phyloP scores from a whole-genome alignment of 2,329 filamentous ascomycete genomes.

The Cercospora sojina region DNA sequence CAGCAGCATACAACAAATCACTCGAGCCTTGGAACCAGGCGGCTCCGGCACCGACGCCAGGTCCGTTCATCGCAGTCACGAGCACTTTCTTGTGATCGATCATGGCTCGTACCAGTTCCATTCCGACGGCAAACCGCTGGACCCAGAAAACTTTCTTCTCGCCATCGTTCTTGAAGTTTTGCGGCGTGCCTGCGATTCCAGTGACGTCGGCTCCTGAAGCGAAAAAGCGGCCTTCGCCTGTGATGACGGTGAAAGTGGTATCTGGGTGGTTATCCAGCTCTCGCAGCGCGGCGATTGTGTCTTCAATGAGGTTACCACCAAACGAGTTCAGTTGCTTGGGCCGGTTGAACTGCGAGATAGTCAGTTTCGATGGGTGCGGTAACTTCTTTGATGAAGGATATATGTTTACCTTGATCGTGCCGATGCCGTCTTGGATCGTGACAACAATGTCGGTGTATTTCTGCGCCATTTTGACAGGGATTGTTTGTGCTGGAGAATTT shows the following conservation, averaged over 20 bases:
- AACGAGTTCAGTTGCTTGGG: slow-evolving; percentile 33
- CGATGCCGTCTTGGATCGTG: slow-evolving; percentile 4
- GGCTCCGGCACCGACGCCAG: slow-evolving; percentile 32
- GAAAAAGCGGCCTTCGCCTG: slow-evolving; percentile 34
- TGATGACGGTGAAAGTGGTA: slow-evolving; percentile 33
- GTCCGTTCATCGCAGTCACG: slow-evolving; percentile 32
- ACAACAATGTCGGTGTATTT: slow-evolving; percentile 32
- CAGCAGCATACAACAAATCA: slow-evolving; percentile 33
- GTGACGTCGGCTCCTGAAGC: slow-evolving; percentile 32
- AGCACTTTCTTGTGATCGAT: slow-evolving; percentile 35
- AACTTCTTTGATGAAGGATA: neutral
- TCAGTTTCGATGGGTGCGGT: neutral
- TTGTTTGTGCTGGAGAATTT: neutral
- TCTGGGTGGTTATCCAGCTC: slow-evolving; percentile 32
- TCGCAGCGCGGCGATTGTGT: slow-evolving; percentile 31
- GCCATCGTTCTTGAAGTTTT: slow-evolving; percentile 30
- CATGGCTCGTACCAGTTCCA: slow-evolving; percentile 31
- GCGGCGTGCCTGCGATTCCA: slow-evolving; percentile 21
- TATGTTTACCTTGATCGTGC: slow-evolving; percentile 20
- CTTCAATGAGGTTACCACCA: slow-evolving; percentile 28
- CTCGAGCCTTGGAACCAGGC: slow-evolving; percentile 33
- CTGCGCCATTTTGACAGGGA: slow-evolving; percentile 5
- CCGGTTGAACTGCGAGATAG: slow-evolving; percentile 28
- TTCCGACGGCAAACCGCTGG: slow-evolving; percentile 26
- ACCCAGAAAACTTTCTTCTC: slow-evolving; percentile 32